Evolutionary conservation across 176 grass and related monocot species (phyloP).

Genomic region (Paspalum vaginatum): DNA sequence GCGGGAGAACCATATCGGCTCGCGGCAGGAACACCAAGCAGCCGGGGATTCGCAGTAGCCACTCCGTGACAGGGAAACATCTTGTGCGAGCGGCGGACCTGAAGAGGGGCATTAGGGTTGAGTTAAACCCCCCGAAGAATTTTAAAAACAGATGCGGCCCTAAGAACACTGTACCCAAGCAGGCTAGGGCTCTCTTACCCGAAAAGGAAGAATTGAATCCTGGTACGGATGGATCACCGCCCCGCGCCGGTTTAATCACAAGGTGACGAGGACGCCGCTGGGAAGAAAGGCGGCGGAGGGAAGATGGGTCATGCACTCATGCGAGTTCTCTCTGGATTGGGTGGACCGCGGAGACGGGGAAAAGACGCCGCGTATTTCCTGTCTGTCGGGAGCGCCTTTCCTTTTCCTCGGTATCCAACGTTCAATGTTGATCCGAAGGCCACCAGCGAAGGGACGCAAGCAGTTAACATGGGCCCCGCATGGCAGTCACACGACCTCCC

Average conservation of each 20-base stretch:
- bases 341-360: not conserved
- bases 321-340: not conserved
- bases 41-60: slow-evolving; percentile 36
- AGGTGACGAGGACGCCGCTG: not conserved
- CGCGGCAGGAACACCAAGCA: slow-evolving; percentile 7
- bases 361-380: too few species aligned
- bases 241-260: not conserved
- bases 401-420: too few species aligned
- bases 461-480: too few species aligned
- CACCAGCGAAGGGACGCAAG: too few species aligned
- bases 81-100: not conserved
- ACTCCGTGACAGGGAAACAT: slow-evolving; percentile 28
- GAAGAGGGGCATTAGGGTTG: not conserved
- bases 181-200: not conserved
- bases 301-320: not conserved
- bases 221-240: not conserved
- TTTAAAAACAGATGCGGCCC: not conserved
- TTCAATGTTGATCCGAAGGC: too few species aligned
- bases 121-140: not conserved
- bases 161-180: not conserved
- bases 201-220: not conserved
- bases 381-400: too few species aligned
- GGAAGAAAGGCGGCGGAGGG: not conserved
- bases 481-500: too few species aligned
- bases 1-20: slow-evolving; percentile 15